These are phyloP conservation scores for Coniella vitis DNA, from an alignment of 2,329 filamentous ascomycete genomes.

Conservation along the genomic window DNA sequence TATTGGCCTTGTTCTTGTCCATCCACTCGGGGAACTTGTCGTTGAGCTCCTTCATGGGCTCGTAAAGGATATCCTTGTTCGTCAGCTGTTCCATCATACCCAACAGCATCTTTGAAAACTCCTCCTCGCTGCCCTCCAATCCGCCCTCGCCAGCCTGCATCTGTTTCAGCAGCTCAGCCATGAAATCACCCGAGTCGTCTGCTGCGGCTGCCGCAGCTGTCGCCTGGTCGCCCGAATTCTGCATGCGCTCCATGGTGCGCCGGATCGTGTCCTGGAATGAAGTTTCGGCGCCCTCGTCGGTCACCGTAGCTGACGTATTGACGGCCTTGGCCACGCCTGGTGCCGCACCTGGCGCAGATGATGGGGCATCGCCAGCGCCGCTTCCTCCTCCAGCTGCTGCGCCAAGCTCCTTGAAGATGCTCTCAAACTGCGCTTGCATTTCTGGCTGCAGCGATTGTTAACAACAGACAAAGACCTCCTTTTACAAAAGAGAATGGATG, in stretches of 20 bases:
- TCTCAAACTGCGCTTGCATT: constrained; percentile 73
- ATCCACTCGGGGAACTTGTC: constrained; percentile 92
- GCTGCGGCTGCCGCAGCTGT: constrained; percentile 68
- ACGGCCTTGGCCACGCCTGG: constrained; percentile 21
- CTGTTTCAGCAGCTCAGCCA: constrained; percentile 88
- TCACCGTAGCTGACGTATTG: constrained; percentile 19
- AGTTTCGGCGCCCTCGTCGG: constrained; percentile 42
- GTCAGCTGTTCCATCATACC: constrained; percentile 99
- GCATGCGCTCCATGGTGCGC: constrained; percentile 93
- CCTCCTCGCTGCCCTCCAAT: constrained; percentile 59
- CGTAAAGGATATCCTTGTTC: constrained; percentile 95
- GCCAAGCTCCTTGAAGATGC: constrained; percentile 66
- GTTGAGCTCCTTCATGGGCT: constrained; percentile 95
- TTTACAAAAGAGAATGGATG: background rate
- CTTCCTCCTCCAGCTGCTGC: constrained; percentile 37
- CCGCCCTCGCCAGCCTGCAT: constrained; percentile 56
- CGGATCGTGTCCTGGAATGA: constrained; percentile 90
- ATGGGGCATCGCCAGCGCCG: constrained; percentile 22
- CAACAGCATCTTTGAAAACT: constrained; percentile 90
- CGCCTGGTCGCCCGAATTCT: constrained; percentile 77
- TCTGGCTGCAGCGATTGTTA: constrained; percentile 42
- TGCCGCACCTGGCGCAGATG: constrained; percentile 18
- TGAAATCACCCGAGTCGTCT: constrained; percentile 65
- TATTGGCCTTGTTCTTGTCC: constrained; percentile 62
- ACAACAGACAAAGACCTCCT: too few species aligned